Percentiles rank a stretch among this genome's conserved stretches.
Conservation (phyloP, 2,329 filamentous ascomycete species). For the Trichoderma asperellum region DNA sequence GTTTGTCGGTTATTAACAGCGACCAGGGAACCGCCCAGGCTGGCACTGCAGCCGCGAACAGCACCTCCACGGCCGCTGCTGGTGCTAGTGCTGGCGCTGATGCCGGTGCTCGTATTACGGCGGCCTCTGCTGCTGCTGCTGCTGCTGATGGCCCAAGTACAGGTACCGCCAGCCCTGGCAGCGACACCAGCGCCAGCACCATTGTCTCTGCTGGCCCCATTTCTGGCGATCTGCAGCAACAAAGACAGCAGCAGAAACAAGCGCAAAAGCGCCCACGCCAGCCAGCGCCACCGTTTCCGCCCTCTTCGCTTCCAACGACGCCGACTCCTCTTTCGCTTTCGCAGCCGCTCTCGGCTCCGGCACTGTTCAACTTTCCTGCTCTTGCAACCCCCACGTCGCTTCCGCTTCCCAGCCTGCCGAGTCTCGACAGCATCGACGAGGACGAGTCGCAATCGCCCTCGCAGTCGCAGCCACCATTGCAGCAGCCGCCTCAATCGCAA, state of each 20-base stretch:
- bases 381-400: constrained; percentile 16
- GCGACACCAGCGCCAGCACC: neutral
- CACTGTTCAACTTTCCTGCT: constrained; percentile 10
- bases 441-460: constrained; percentile 17
- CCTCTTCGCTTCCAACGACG: constrained; percentile 29
- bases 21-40: constrained; percentile 9
- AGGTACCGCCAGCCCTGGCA: constrained; percentile 1
- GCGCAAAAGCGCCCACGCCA: constrained; percentile 17
- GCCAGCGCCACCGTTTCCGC: constrained; percentile 22
- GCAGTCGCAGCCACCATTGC: neutral
- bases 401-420: constrained; percentile 19
- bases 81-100: neutral
- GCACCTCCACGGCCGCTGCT: neutral
- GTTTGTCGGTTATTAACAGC: constrained; percentile 6
- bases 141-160: neutral
- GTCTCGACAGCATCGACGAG: constrained; percentile 31
- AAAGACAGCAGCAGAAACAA: constrained; percentile 23
- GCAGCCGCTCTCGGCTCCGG: neutral
- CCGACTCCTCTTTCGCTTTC: constrained; percentile 10
- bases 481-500: neutral
- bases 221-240: constrained; percentile 19
- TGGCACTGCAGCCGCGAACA: neutral
- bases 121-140: neutral
- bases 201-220: constrained; percentile 12
- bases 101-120: constrained; percentile 2